phyloP scores from a whole-genome alignment of 306 rosid species.

The Parietaria judaica region DNA sequence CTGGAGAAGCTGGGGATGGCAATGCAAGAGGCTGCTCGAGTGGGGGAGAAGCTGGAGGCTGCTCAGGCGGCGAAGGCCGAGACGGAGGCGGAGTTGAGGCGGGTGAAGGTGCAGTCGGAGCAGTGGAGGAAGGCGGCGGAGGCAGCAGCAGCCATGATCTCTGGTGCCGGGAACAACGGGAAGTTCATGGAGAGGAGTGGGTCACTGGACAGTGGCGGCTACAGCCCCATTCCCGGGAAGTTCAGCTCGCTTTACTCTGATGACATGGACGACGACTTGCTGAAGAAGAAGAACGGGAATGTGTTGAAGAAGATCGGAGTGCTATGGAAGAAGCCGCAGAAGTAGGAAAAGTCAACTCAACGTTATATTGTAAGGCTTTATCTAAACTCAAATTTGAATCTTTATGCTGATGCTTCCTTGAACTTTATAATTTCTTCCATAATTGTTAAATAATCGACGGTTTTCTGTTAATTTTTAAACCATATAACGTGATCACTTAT shows the following conservation, averaged over 20 bases:
- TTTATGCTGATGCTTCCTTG: constrained; percentile 6
- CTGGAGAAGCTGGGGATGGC: constrained; percentile 52
- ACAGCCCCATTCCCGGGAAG: constrained; percentile 35
- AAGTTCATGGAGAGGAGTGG: constrained; percentile 64
- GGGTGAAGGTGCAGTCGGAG: constrained; percentile 79
- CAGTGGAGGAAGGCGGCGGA: constrained; percentile 99
- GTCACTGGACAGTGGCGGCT: constrained; percentile 57
- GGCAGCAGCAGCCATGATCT: constrained; percentile 91
- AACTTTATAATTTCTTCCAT: too few relatives aligned
- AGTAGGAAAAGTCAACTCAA: constrained; percentile 25
- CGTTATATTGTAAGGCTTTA: constrained; percentile 2
- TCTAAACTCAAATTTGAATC: constrained; percentile 1
- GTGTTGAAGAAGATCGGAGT: constrained; percentile 94
- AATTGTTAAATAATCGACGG: too few relatives aligned
- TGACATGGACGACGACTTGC: constrained; percentile 64
- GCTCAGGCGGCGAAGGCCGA: constrained; percentile 62
- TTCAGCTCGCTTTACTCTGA: constrained; percentile 46
- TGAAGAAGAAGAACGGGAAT: constrained; percentile 89
- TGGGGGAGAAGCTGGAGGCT: constrained; percentile 70
- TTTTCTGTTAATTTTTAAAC: too few relatives aligned
- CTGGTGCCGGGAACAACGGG: constrained; percentile 61
- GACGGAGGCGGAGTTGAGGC: constrained; percentile 75
- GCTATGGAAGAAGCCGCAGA: constrained; percentile 95
- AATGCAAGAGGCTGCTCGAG: constrained; percentile 73
- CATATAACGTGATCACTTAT: too few relatives aligned